Evolutionary conservation across 345 rosid genomes (phyloP).

Genomic region (Melaleuca quinquenervia): DNA sequence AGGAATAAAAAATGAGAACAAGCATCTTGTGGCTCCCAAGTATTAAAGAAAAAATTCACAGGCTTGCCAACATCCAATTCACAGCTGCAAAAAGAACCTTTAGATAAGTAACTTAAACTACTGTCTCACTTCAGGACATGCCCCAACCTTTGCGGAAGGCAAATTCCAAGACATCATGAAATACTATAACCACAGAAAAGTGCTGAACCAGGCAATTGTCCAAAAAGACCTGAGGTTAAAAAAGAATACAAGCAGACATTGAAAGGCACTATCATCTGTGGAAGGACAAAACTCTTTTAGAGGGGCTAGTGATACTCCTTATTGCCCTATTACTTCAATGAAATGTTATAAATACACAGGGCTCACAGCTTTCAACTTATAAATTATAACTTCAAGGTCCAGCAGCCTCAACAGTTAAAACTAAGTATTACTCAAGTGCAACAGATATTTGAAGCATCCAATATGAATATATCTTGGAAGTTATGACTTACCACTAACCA

Average conservation of each 20-base stretch:
- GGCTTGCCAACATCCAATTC: background rate
- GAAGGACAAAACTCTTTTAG: background rate
- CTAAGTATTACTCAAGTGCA: background rate
- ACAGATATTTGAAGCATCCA: background rate
- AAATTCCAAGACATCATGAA: background rate
- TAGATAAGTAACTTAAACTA: background rate
- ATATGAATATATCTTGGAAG: background rate
- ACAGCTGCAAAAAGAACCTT: background rate
- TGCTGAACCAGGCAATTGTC: background rate
- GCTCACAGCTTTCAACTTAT: background rate
- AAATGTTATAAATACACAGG: background rate
- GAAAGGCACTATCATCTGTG: background rate
- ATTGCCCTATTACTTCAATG: background rate
- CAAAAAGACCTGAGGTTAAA: background rate
- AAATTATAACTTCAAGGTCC: background rate
- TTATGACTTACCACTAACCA: constrained; percentile 64
- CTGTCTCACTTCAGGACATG: background rate
- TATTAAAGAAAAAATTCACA: background rate
- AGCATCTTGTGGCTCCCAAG: background rate
- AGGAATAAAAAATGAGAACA: background rate
- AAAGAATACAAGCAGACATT: background rate
- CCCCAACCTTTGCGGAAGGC: background rate
- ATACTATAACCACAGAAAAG: background rate
- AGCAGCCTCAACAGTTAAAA: background rate
- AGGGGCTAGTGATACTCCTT: background rate